A percentile compares a stretch with the other conserved stretches of the same genome.
Evolutionary conservation across 106 monocot genomes (phyloP).

Genomic region (Iris macrosiphon): DNA sequence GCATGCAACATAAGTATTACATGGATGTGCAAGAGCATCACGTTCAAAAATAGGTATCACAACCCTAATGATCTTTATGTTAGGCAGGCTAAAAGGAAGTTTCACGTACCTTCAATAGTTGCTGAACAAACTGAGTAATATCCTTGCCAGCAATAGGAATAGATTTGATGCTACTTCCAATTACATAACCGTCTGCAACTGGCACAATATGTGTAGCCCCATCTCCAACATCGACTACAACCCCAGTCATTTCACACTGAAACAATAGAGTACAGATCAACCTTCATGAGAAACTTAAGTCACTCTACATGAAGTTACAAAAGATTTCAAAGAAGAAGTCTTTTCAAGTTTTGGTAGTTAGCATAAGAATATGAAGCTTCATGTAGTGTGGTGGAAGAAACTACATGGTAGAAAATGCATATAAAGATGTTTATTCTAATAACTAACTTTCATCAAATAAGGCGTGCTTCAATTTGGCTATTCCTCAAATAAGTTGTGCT

Average conservation of each 20-base stretch:
- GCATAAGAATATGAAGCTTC: too few relatives aligned
- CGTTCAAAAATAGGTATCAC: background rate
- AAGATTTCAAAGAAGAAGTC: too few relatives aligned
- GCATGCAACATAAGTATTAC: background rate
- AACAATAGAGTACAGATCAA: constrained; percentile 16
- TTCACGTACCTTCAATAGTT: constrained; percentile 50
- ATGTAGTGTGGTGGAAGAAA: too few relatives aligned
- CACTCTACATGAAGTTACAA: background rate
- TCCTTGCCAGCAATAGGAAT: constrained; percentile 78
- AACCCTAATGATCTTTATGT: background rate
- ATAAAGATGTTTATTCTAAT: background rate
- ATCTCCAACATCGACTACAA: constrained; percentile 85
- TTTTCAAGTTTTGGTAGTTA: too few relatives aligned
- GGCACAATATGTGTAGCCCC: constrained; percentile 82
- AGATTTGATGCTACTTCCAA: constrained; percentile 87
- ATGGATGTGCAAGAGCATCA: background rate
- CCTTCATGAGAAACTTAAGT: constrained; percentile 4
- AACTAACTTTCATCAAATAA: too few relatives aligned
- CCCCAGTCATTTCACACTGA: constrained; percentile 96
- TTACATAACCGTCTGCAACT: constrained; percentile 87
- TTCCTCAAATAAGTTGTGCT: too few relatives aligned
- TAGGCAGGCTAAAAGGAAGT: background rate
- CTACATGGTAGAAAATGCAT: background rate
- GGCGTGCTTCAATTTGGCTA: too few relatives aligned
- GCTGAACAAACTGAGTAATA: constrained; percentile 68